Evolutionary conservation across 2,329 filamentous ascomycete genomes (phyloP).

Genomic region (Trichophyton schoenleinii): DNA sequence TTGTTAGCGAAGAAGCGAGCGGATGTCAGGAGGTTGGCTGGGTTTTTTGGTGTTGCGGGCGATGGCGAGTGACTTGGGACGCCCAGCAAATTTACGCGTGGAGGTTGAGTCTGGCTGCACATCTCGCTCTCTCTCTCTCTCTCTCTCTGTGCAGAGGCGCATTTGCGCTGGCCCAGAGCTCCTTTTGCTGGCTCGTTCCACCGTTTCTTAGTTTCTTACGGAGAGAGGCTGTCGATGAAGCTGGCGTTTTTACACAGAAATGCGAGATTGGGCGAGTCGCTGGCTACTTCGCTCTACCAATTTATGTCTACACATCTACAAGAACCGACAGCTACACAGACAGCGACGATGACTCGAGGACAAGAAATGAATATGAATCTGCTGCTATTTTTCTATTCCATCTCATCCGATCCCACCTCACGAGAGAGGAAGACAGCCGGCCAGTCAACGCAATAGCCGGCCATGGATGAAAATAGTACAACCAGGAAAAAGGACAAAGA

Average conservation of each 20-base stretch:
- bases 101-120: background rate
- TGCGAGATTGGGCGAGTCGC: too few species aligned
- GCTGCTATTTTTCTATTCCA: background rate
- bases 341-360: background rate
- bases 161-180: background rate
- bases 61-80: background rate
- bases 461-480: background rate
- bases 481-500: background rate
- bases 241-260: too few species aligned
- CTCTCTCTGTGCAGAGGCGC: background rate
- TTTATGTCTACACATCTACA: too few species aligned
- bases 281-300: too few species aligned
- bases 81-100: background rate
- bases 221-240: too few species aligned
- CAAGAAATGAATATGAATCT: conserved; percentile 6
- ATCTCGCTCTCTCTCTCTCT: too few species aligned
- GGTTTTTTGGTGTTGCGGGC: background rate
- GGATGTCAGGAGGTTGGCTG: background rate
- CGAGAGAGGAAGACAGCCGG: conserved; percentile 22
- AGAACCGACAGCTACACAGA: background rate
- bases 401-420: conserved; percentile 12
- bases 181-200: too few species aligned
- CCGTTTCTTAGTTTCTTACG: too few species aligned
- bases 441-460: background rate
- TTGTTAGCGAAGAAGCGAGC: background rate